Evolutionary conservation across 768 basidiomycete species (phyloP), one percentile per base, ranked within the genome.

Genomic region (Kwoniella heveanensis): DNA sequence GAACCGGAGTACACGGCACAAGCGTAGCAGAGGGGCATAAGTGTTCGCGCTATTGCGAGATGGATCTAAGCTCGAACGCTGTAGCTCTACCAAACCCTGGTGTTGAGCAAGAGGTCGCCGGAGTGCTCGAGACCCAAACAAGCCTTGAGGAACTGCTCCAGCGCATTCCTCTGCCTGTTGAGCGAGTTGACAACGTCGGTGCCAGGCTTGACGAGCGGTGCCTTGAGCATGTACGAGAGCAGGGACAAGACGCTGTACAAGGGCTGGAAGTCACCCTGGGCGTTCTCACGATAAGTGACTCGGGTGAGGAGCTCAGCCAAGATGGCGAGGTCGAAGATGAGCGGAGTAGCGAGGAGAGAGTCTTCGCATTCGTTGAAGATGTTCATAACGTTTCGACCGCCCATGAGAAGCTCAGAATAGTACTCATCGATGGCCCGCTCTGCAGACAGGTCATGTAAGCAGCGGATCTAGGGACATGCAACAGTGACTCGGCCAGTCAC

Each of bases 361-460:
- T 98, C 95, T 88, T 95, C 92, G 84, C 95, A 97, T 81, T 94
- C 90, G 81, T 97, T 97, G 86, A 95, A 96, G 60, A 82, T 78
- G 72, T 77, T 80, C 82, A 92, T 91, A 80, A 91, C 92, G 84
- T 96, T 93, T 12, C 91, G 84, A 27, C 94, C 94, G 70, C 94
- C 94, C 77, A 94, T 95, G 83, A 94, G 88, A 75, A 98, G 93
- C 85, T 98, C 94, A 12, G 91, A 94, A 81, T 93, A 92, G 82
- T 97, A 98, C 84, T 97, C 94, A 82, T 98, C 96, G 84, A 98
- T 92, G n/a, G 94, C 96, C 60, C 72, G 65, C 56, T 76, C 71
- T 72, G 48, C 5, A 9, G 37, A 10, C 6, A 5, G 17, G 39
- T 19, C 13, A 39, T 3, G 37, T 62, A 44, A 62, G 61, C 49